Conservation (phyloP, 2,329 filamentous ascomycete genomes). For the Thielaviopsis populi region DNA sequence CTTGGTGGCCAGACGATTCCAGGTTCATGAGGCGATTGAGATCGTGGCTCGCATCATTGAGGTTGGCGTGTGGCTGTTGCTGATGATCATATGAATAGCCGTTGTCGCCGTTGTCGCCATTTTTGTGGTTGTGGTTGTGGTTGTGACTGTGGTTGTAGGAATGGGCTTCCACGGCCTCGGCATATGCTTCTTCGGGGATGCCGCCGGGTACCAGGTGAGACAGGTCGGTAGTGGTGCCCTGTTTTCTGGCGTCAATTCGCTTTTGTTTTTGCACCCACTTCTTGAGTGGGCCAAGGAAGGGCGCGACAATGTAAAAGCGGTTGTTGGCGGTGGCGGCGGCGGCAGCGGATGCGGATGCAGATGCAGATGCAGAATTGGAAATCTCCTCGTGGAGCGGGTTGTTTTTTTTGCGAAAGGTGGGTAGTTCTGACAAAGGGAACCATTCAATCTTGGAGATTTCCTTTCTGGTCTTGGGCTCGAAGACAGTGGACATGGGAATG, state of each 20-base stretch:
- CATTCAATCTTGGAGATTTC: conserved; percentile 96
- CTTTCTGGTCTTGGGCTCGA: conserved; percentile 82
- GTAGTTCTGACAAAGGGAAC: conserved; percentile 81
- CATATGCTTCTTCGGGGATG: conserved; percentile 36
- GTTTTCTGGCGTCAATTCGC: conserved; percentile 25
- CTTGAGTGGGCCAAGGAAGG: conserved; percentile 71
- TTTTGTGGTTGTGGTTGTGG: too few relatives aligned
- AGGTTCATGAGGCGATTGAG: conserved; percentile 41
- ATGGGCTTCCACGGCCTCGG: conserved; percentile 20
- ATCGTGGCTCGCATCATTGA: conserved; percentile 37
- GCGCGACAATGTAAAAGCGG: conserved; percentile 97
- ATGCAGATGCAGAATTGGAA: conserved; percentile 21
- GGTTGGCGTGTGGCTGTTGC: conserved; percentile 26
- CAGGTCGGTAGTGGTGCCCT: conserved; percentile 27
- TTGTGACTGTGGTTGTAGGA: neutral
- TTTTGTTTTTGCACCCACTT: conserved; percentile 82
- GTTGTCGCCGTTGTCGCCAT: neutral
- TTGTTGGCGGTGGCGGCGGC: conserved; percentile 43
- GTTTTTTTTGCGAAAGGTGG: conserved; percentile 60
- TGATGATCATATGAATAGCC: neutral
- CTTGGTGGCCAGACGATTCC: conserved; percentile 3
- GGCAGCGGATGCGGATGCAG: too few relatives aligned
- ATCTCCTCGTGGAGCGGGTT: conserved; percentile 18
- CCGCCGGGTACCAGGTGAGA: conserved; percentile 22
- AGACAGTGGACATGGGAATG: conserved; percentile 71